phyloP scores from a whole-genome alignment of 2,329 filamentous ascomycete species.

The Pseudopithomyces chartarum region DNA sequence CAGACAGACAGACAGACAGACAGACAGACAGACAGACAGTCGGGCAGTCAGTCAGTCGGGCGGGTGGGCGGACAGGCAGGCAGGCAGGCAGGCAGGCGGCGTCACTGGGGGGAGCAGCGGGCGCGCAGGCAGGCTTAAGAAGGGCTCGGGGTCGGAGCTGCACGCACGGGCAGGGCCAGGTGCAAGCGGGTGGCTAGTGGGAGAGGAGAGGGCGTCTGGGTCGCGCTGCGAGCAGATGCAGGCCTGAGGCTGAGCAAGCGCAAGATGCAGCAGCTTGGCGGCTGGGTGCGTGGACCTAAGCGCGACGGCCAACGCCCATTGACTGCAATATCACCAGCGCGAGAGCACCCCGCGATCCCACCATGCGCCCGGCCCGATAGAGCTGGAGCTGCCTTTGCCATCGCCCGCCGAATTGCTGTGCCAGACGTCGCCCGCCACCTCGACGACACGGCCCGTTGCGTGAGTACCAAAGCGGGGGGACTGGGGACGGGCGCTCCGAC shows the following conservation, averaged over 20 bases:
- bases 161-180: slow-evolving; percentile 17
- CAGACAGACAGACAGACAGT: background rate
- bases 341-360: slow-evolving; percentile 2
- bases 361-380: slow-evolving; percentile 18
- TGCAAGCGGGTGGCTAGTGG: slow-evolving; percentile 16
- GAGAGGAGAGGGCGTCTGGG: background rate
- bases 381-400: slow-evolving; percentile 12
- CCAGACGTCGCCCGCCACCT: slow-evolving; percentile 10
- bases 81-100: background rate
- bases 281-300: slow-evolving; percentile 1
- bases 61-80: background rate
- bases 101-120: slow-evolving; percentile 3
- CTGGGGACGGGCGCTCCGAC: slow-evolving; percentile 8
- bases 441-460: slow-evolving; percentile 9
- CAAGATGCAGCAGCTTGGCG: background rate
- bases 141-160: slow-evolving; percentile 18
- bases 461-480: slow-evolving; percentile 16
- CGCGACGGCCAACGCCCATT: background rate
- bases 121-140: slow-evolving; percentile 24
- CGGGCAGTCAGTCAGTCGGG: background rate
- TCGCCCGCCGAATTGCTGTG: slow-evolving; percentile 14
- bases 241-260: too few species aligned
- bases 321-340: slow-evolving; percentile 10
- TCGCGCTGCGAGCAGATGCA: background rate
- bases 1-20: background rate